Conservation (phyloP, 1,139 yeast species). For the Hemisphaericaspora subhashii region DNA sequence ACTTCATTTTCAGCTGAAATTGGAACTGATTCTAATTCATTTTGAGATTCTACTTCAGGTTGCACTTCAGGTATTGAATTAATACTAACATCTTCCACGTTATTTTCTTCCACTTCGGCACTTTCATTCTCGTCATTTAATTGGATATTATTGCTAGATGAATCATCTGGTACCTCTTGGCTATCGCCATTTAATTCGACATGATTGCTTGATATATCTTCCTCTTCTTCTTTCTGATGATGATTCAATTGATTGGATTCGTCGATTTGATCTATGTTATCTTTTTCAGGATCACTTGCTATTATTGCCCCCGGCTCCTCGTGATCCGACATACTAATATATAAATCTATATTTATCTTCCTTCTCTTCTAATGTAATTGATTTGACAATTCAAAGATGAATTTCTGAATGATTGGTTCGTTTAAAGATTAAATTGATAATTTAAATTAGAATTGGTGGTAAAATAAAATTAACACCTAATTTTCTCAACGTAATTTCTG, state of each 20-base stretch:
- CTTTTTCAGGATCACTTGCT: background rate
- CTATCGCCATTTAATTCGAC: background rate
- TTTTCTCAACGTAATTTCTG: too few species aligned
- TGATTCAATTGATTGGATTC: background rate
- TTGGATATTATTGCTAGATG: background rate
- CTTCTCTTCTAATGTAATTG: too few species aligned
- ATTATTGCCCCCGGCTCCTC: constrained; percentile 4
- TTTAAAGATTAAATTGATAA: too few species aligned
- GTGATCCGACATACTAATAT: constrained; percentile 4
- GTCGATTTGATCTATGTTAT: background rate
- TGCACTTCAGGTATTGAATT: background rate
- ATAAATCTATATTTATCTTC: background rate
- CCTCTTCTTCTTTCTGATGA: background rate
- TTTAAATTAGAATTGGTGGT: too few species aligned
- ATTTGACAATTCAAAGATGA: too few species aligned
- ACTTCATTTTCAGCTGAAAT: background rate
- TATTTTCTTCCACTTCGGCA: background rate
- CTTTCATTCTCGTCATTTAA: background rate
- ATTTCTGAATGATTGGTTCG: too few species aligned
- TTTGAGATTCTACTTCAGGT: background rate
- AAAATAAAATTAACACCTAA: too few species aligned
- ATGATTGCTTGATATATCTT: background rate
- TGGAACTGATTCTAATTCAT: background rate
- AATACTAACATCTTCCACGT: too few species aligned
- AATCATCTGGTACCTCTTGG: too few species aligned